Percentiles rank a stretch among this genome's conserved stretches.
These are phyloP conservation scores for Tetrahymena borealis DNA, from an alignment of 73 alveolate species.

Conservation along the genomic window DNA sequence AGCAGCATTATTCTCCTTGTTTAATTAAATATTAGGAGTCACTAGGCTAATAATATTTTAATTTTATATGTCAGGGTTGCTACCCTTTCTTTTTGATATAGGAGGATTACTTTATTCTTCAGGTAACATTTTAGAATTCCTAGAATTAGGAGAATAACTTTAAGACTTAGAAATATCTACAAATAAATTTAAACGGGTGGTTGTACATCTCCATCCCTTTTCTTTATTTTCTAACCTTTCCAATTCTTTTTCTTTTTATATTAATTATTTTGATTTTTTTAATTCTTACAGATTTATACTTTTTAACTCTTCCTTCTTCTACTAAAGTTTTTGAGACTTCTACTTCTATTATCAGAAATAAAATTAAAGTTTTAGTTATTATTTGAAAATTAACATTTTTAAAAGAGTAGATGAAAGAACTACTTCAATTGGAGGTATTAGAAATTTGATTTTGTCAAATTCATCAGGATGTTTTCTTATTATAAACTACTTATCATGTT, in stretches of 20 bases:
- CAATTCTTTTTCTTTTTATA: neutral
- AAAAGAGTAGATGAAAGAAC: no score
- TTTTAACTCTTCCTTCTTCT: neutral
- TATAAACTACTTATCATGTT: neutral
- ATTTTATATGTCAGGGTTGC: neutral
- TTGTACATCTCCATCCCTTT: neutral
- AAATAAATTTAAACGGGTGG: neutral
- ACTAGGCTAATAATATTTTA: no score
- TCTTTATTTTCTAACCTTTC: neutral
- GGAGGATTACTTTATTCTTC: neutral
- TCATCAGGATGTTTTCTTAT: neutral
- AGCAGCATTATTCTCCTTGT: no score
- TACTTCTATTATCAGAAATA: no score
- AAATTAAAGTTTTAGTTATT: no score
- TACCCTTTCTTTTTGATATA: neutral
- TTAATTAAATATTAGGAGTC: no score
- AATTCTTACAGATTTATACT: neutral
- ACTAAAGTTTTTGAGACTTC: neutral
- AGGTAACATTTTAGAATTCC: neutral
- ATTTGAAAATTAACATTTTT: no score
- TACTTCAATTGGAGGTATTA: neutral
- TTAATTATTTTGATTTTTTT: neutral
- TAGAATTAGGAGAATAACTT: neutral
- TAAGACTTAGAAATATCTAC: neutral
- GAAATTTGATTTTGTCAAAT: neutral